These are phyloP conservation scores for Asterophora lycoperdoides DNA, from an alignment of 768 basidiomycete species.

Conservation along the genomic window DNA sequence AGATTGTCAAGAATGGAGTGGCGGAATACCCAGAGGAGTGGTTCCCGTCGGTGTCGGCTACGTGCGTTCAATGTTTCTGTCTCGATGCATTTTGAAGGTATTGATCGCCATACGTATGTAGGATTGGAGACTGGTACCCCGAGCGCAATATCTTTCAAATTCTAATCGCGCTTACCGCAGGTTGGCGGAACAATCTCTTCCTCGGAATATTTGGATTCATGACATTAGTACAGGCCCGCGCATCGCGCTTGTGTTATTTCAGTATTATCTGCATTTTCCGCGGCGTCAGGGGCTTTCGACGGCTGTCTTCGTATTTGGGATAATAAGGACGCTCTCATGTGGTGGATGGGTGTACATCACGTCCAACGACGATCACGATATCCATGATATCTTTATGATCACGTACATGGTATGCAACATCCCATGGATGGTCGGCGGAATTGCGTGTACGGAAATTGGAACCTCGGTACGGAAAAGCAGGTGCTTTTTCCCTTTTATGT, in stretches of 20 bases:
- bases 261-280: conserved; percentile 55
- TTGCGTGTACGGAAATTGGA: conserved; percentile 48
- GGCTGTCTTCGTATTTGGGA: conserved; percentile 54
- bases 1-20: conserved; percentile 81
- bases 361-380: conserved; percentile 75
- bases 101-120: conserved; percentile 22
- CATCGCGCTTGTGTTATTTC: conserved; percentile 58
- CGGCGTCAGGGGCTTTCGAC: conserved; percentile 39
- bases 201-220: neutral
- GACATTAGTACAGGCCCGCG: conserved; percentile 53
- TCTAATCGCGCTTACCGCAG: conserved; percentile 81
- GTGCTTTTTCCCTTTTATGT: conserved; percentile 30
- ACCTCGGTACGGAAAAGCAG: conserved; percentile 44
- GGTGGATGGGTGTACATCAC: conserved; percentile 94
- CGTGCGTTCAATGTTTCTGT: conserved; percentile 41
- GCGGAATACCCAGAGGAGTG: conserved; percentile 84
- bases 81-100: neutral
- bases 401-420: conserved; percentile 77
- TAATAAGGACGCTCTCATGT: conserved; percentile 74
- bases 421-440: conserved; percentile 85
- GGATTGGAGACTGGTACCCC: conserved; percentile 90
- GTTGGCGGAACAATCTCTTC: conserved; percentile 26
- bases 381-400: conserved; percentile 87
- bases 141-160: conserved; percentile 84
- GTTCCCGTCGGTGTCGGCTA: conserved; percentile 87